Conservation (phyloP, 805 yeast species). For the Clavispora santaluciae region DNA sequence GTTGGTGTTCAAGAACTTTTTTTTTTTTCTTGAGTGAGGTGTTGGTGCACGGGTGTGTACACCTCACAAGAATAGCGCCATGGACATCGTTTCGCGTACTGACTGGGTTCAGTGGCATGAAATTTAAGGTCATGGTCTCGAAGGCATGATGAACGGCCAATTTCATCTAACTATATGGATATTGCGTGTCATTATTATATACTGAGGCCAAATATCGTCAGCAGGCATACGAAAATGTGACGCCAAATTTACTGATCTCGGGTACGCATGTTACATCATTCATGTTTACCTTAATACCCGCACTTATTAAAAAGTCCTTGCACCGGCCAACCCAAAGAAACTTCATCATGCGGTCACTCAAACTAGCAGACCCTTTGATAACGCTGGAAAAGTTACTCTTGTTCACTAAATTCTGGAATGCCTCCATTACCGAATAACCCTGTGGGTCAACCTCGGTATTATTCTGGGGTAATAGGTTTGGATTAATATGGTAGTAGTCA, state of each 20-base stretch:
- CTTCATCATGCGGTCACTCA: constrained; percentile 56
- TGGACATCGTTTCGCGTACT: too few species aligned
- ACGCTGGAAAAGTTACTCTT: constrained; percentile 63
- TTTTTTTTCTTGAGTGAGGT: constrained; percentile 2
- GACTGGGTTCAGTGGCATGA: too few species aligned
- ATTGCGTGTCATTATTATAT: too few species aligned
- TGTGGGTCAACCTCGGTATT: constrained; percentile 12
- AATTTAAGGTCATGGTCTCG: too few species aligned
- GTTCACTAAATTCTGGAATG: constrained; percentile 47
- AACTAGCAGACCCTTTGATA: constrained; percentile 65
- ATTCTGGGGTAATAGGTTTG: constrained; percentile 9
- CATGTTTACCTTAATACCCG: constrained; percentile 58
- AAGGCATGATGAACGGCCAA: too few species aligned
- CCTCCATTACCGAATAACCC: constrained; percentile 41
- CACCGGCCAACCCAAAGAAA: constrained; percentile 85
- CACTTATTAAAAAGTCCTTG: constrained; percentile 70
- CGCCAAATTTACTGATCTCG: constrained; percentile 48
- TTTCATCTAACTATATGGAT: too few species aligned
- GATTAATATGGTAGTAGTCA: constrained; percentile 25
- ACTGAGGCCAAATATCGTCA: too few species aligned
- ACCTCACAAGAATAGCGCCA: too few species aligned
- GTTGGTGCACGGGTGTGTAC: constrained; percentile 15
- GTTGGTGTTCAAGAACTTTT: background rate
- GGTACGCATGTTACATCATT: constrained; percentile 38
- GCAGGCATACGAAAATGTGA: constrained; percentile 59